A percentile compares a stretch with the other conserved stretches of the same genome.
These are phyloP conservation scores for Amanita inopinata DNA, from an alignment of 768 basidiomycete species.

Conservation along the genomic window DNA sequence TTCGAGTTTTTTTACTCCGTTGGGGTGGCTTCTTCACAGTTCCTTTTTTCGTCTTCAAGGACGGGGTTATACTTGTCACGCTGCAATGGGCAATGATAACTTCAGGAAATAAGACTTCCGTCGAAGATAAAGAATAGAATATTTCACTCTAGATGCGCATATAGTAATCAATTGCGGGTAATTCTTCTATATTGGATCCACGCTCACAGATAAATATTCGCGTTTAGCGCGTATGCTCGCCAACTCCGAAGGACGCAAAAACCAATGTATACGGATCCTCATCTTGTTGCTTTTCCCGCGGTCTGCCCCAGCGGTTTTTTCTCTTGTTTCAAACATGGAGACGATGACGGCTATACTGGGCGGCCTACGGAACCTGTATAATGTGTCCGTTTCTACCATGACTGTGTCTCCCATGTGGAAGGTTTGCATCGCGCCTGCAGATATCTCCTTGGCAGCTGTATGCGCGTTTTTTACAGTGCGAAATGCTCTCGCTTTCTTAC, in stretches of 20 bases:
- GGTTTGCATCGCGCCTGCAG: conserved; percentile 12
- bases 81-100: conserved; percentile 43
- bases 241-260: conserved; percentile 56
- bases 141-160: conserved; percentile 52
- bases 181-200: not conserved
- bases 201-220: conserved; percentile 46
- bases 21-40: conserved; percentile 10
- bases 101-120: conserved; percentile 39
- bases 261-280: conserved; percentile 67
- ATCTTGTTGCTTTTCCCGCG: conserved; percentile 24
- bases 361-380: conserved; percentile 28
- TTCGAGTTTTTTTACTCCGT: not conserved
- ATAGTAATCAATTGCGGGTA: not conserved
- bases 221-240: conserved; percentile 50
- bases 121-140: conserved; percentile 49
- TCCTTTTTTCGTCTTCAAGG: conserved; percentile 1
- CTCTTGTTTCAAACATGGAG: conserved; percentile 53
- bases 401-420: conserved; percentile 63
- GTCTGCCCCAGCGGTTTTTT: conserved; percentile 20
- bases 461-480: conserved; percentile 15
- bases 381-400: conserved; percentile 40
- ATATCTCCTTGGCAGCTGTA: conserved; percentile 11
- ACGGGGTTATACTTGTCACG: conserved; percentile 25
- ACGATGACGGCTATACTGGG: conserved; percentile 64
- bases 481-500: conserved; percentile 17